phyloP scores from a whole-genome alignment of 140 eudicot species.

The Cichorium intybus region DNA sequence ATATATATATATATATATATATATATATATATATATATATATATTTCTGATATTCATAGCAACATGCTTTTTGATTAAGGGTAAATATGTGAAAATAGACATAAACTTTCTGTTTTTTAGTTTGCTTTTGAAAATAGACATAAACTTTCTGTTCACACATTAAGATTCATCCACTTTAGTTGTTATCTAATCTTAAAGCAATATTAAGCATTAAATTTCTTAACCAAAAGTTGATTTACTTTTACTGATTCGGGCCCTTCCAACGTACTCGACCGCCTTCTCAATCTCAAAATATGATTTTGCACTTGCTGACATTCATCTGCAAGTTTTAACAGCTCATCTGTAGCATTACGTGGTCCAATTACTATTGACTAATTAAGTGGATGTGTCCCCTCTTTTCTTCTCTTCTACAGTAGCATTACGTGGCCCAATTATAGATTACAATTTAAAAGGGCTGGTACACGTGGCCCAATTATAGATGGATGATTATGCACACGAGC shows the following conservation, averaged over 20 bases:
- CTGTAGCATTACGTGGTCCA: conserved; percentile 69
- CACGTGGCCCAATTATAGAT: conserved; percentile 49
- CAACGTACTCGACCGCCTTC: conserved; percentile 55
- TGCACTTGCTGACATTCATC: conserved; percentile 92
- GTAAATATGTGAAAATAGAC: too few species aligned
- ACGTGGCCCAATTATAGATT: too few species aligned
- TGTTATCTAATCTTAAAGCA: conserved; percentile 14
- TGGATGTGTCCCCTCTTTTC: conserved; percentile 59
- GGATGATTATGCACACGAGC: conserved; percentile 73
- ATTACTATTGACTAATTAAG: conserved; percentile 78
- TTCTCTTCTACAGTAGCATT: conserved; percentile 31
- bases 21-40: too few species aligned
- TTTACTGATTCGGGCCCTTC: conserved; percentile 58
- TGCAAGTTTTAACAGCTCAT: conserved; percentile 75
- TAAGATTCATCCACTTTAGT: neutral
- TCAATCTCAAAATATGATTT: conserved; percentile 66
- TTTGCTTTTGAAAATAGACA: too few species aligned
- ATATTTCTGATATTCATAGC: too few species aligned
- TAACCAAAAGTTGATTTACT: too few species aligned
- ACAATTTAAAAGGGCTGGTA: conserved; percentile 56
- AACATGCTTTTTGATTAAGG: too few species aligned
- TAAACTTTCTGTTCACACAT: too few species aligned
- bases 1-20: too few species aligned
- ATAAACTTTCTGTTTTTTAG: too few species aligned
- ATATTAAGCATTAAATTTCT: conserved; percentile 15